Base-by-base conservation (phyloP, 169 alveolate species). In the Cryptosporidium bovis region DNA sequence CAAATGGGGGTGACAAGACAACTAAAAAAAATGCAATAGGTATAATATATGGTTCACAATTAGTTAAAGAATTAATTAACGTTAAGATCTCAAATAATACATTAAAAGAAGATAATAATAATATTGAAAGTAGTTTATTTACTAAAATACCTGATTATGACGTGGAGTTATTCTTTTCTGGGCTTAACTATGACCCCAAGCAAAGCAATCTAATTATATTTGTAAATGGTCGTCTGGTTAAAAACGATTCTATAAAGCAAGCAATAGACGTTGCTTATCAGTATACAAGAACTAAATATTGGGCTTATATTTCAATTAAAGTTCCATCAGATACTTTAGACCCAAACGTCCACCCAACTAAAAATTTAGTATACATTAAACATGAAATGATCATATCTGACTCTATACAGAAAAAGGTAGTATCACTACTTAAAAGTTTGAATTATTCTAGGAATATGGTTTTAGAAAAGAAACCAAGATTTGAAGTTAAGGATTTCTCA, bases 261-360 rank as follows among this genome's bases (percentile, higher is more conserved):
- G 93, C 92, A 71, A 77, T 94, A 53, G 94, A 92, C 53, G 64
- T 82, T 31, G 93, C 93, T 0, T 96, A 94, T 67, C 66, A 84
- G 20, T 84, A 85, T 46, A 84, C 92, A 29, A 82, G 90, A 44
- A 60, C 91, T 34, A 56, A 90, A 51, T 95, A 90, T 68, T 96
- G 94, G 94, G 98, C 95, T 24, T 98, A 97, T 90, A 77, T 98
- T 55, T 93, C 99, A 20, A 68, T 98, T n/a, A 90, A 89, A n/a
- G 91, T 98, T 71, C 97, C 98, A 8, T 94, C 98, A 8, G 95
- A 93, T 29, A 58, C 92, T 27, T 90, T 98, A 24, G 99, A 98
- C 90, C 99, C 98, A 13, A 98, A 98, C 92, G 99, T 98, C 1
- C 99, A 98, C 82, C 99, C 99, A 13, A 97, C 99, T 44, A 98